Base-by-base conservation (phyloP, 805 yeast species). In the Candida lessepsii region DNA sequence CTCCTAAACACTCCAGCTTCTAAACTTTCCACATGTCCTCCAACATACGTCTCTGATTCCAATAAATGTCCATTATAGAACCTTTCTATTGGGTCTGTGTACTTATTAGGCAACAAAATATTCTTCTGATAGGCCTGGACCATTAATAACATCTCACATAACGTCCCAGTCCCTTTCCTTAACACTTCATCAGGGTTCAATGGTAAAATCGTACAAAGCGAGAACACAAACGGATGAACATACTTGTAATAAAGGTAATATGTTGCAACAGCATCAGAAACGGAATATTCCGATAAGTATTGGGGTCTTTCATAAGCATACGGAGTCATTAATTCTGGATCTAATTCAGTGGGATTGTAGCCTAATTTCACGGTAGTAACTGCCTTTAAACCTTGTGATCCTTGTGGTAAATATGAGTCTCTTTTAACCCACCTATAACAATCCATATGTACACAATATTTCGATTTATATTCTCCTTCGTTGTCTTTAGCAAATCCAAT, bases 201-300 rank as follows among this genome's bases (percentile, higher is more conserved):
- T 0, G 99, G 99, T 63, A 93, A 80, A 58, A 93, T 95, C 9
- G 95, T 89, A 62, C 98, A 90, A 43, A 93, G 78, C 2, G 99
- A 93, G 57, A 93, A 89, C 50, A 93, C 84, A 65, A 93, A 93
- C 1, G 98, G 98, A 61, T 90, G 98, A 38, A 93, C 96, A 57
- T 93, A 95, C 63, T 93, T 93, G 80, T 85, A 90, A 67, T 90
- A 93, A 33, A 93, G 70, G 61, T 93, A 93, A 58, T 90, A 93
- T 0, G 99, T 93, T 4, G 99, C 99, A 28, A 95, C 99, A 9
- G 99, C 99, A 73, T 93, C 99, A 42, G 99, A 95, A 19, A 93
- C 99, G 1, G 99, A 95, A 61, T 93, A 93, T 58, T 95, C 99
- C 0, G 99, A 88, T 37, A 93, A 64, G 3, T 83, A 66, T 55